phyloP scores from a whole-genome alignment of 1,284 basidiomycete genomes.

The Peniophora sp. region DNA sequence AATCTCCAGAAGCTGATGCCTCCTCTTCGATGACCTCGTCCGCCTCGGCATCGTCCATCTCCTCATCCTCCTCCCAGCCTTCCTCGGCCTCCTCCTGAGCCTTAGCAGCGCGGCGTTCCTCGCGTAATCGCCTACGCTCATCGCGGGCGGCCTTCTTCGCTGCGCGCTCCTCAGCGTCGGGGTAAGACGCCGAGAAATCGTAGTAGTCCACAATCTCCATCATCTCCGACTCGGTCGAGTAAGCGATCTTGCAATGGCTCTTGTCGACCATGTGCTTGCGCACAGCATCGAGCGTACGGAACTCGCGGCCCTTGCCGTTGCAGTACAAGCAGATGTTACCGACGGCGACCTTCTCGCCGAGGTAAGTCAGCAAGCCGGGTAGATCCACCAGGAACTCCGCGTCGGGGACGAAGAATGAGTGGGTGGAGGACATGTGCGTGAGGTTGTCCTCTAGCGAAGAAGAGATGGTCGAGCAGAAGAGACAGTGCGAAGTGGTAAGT shows the following conservation, averaged over 20 bases:
- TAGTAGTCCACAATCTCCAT: slow-evolving; percentile 92
- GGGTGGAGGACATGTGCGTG: slow-evolving; percentile 79
- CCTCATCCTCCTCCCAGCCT: slow-evolving; percentile 54
- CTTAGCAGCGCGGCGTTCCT: slow-evolving; percentile 20
- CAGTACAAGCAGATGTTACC: slow-evolving; percentile 94
- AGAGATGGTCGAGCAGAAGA: slow-evolving; percentile 73
- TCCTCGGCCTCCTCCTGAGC: slow-evolving; percentile 32
- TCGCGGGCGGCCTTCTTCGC: slow-evolving; percentile 17
- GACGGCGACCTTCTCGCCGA: slow-evolving; percentile 91
- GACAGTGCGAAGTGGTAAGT: slow-evolving; percentile 62
- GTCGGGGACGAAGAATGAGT: slow-evolving; percentile 97
- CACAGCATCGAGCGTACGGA: slow-evolving; percentile 76
- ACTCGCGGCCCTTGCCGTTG: slow-evolving; percentile 71
- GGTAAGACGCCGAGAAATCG: slow-evolving; percentile 83
- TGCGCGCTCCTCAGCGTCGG: slow-evolving; percentile 35
- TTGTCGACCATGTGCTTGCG: slow-evolving; percentile 94
- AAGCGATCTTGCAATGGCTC: slow-evolving; percentile 93
- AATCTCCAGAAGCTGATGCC: slow-evolving; percentile 27
- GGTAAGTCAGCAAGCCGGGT: slow-evolving; percentile 75
- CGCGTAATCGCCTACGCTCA: not conserved
- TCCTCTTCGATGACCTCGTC: slow-evolving; percentile 47
- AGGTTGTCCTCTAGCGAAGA: slow-evolving; percentile 62
- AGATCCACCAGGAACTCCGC: slow-evolving; percentile 85
- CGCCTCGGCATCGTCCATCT: slow-evolving; percentile 37
- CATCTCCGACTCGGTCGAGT: slow-evolving; percentile 74